phyloP scores from a whole-genome alignment of 371 early-diverging fungal genomes.

The Apophysomyces elegans region DNA sequence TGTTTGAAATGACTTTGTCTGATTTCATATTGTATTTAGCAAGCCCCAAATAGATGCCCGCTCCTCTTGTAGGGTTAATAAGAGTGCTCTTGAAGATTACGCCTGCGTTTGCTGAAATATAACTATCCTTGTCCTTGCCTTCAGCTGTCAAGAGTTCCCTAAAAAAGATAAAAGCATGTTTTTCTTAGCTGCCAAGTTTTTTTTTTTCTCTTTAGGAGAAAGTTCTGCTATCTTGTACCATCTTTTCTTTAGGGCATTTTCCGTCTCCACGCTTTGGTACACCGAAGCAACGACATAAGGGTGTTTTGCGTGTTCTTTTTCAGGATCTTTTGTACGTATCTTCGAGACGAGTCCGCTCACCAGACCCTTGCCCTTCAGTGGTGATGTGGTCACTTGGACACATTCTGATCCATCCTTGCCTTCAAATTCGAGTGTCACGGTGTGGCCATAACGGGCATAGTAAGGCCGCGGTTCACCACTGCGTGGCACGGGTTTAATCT shows the following conservation, averaged over 20 bases:
- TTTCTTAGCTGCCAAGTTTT: no score
- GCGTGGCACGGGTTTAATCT: not conserved
- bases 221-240: not conserved
- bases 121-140: not conserved
- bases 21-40: not conserved
- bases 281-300: constrained; percentile 1
- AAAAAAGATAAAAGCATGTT: no score
- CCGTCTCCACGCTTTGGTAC: not conserved
- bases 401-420: not conserved
- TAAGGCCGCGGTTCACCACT: not conserved
- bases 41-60: constrained; percentile 4
- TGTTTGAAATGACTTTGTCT: not conserved
- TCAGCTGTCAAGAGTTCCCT: not conserved
- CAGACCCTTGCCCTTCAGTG: not conserved
- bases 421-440: not conserved
- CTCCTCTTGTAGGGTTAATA: not conserved
- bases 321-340: not conserved
- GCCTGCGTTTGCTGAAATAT: not conserved
- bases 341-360: not conserved
- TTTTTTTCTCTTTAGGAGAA: no score
- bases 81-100: not conserved
- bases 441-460: not conserved
- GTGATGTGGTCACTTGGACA: not conserved
- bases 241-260: not conserved
- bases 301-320: not conserved